These are phyloP conservation scores for Marasmius oreades DNA, from an alignment of 1,284 basidiomycete genomes.

Conservation along the genomic window DNA sequence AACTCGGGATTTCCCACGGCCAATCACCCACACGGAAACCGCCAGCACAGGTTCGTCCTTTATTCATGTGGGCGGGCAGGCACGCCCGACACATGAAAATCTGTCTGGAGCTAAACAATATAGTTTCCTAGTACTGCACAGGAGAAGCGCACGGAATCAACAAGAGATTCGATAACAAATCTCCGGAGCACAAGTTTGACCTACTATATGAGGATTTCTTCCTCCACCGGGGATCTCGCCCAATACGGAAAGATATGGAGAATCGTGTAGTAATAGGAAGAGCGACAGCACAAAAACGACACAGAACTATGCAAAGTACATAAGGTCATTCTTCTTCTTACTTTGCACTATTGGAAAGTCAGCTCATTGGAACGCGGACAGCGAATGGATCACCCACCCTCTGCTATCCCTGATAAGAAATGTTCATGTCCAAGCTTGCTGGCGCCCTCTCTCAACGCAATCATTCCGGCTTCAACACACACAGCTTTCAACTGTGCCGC, in stretches of 20 bases:
- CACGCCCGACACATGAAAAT: background rate
- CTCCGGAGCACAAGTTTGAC: too few relatives aligned
- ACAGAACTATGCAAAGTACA: conserved; percentile 77
- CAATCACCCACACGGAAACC: too few relatives aligned
- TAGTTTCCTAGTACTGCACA: too few relatives aligned
- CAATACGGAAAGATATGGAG: background rate
- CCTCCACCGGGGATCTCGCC: too few relatives aligned
- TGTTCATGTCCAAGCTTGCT: conserved; percentile 90
- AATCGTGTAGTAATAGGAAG: conserved; percentile 4
- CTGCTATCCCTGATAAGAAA: conserved; percentile 90
- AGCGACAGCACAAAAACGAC: background rate
- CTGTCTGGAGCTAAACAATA: too few relatives aligned
- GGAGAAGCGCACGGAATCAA: too few relatives aligned
- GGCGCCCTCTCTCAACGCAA: conserved; percentile 91
- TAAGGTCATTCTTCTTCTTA: conserved; percentile 94
- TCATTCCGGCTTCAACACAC: conserved; percentile 98
- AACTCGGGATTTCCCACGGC: background rate
- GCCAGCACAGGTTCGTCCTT: too few relatives aligned
- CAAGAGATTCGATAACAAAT: too few relatives aligned
- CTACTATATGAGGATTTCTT: too few relatives aligned
- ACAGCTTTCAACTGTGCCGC: conserved; percentile 96
- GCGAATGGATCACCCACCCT: conserved; percentile 50
- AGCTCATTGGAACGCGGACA: conserved; percentile 9
- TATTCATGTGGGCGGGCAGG: background rate
- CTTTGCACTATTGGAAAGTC: conserved; percentile 67